Evolutionary conservation across 2,329 filamentous ascomycete species (phyloP).

Genomic region (Talaromyces sp.): DNA sequence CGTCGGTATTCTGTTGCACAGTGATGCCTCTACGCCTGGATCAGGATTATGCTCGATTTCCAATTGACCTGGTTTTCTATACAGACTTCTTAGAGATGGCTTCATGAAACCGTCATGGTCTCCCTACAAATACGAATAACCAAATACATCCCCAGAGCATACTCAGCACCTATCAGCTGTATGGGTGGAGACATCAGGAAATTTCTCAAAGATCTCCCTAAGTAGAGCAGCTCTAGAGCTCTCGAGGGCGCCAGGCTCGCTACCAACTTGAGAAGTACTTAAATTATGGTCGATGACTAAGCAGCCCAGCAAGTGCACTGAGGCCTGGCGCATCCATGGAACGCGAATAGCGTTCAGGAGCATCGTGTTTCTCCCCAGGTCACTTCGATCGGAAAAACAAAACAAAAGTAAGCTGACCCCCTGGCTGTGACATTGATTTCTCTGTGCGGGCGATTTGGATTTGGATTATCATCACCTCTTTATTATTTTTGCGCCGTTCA

Average conservation of each 20-base stretch:
- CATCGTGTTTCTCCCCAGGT: neutral
- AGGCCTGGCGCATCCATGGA: neutral
- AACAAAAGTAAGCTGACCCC: slow-evolving; percentile 8
- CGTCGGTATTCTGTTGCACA: neutral
- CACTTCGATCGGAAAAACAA: slow-evolving; percentile 1
- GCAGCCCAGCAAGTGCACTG: neutral
- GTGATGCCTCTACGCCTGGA: neutral
- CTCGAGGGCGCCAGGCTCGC: too few relatives aligned
- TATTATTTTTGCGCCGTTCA: too few relatives aligned
- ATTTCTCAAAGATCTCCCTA: too few relatives aligned
- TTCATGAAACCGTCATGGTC: neutral
- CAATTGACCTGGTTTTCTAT: neutral
- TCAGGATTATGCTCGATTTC: slow-evolving; percentile 1
- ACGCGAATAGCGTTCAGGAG: slow-evolving; percentile 2
- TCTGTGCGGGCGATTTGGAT: neutral
- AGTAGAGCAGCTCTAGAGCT: too few relatives aligned
- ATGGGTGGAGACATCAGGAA: too few relatives aligned
- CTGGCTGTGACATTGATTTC: neutral
- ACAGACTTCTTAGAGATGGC: neutral
- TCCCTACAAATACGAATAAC: too few relatives aligned
- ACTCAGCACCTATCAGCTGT: too few relatives aligned
- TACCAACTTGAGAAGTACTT: too few relatives aligned
- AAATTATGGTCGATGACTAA: slow-evolving; percentile 13
- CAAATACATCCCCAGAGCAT: too few relatives aligned
- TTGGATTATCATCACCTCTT: too few relatives aligned